Evolutionary conservation across 2,329 filamentous ascomycete species (phyloP), one percentile per base, ranked within the genome.

Genomic region (Xylaria sp.): DNA sequence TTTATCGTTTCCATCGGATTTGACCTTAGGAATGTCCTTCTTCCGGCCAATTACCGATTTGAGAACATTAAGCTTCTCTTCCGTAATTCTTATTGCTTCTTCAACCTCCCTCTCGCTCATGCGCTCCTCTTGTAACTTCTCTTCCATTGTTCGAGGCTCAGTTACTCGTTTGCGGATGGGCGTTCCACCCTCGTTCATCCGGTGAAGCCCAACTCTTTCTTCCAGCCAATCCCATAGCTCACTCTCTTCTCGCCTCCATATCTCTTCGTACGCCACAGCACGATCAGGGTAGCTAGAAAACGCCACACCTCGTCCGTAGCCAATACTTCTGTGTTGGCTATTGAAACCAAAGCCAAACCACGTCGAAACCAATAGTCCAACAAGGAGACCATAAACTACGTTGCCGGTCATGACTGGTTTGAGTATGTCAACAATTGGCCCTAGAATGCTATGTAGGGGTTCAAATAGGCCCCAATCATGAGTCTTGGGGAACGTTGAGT

Each of bases 141-240:
- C 89, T 74, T 90, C 87, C 27, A 87, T 82, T 2, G 89, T 84
- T 37, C 84, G 85, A 2, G 85, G 83, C 72, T 90, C 84, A 29
- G 86, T 78, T 16, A 82, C 82, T 70, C 80, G 83, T 73, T 88
- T 86, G 54, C 85, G 83, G 67, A 80, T 75, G 67, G 78, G 79
- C 37, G 77, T 72, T 53, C 68, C 76, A 60, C 74, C 81, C 64
- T 82, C 84, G 72, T 79, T 81, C 72, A 87, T 81, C 67, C 83
- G 84, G 65, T 93, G 91, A 78, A 96, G 83, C 1, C 93, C 92
- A 1, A 93, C 90, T 21, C 94, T 87, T 75, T 97, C 93, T 79
- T 98, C 94, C 4, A 98, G 83, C 94, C 94, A 98, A 66, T 93
- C 91, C 94, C 94, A 98, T 10, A 98, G 83, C 75, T 96, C 93